Evolutionary conservation across 352 stramenopile genomes (phyloP).

Genomic region (Phytophthora sansomeana): DNA sequence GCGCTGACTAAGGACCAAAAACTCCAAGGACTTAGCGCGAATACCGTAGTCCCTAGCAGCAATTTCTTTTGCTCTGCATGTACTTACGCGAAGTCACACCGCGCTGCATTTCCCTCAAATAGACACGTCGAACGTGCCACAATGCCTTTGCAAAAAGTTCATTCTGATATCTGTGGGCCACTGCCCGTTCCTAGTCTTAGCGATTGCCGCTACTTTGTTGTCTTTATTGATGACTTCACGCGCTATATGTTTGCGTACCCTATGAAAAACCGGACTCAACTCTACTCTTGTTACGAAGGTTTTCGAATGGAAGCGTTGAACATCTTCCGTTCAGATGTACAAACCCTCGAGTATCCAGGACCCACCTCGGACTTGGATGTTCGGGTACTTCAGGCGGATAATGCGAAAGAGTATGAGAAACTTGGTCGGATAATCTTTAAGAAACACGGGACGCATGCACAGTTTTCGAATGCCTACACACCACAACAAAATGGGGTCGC

Average conservation of each 20-base stretch:
- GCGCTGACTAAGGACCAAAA: constrained; percentile 2
- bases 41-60: neutral
- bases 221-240: constrained; percentile 12
- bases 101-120: constrained; percentile 12
- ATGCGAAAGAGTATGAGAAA: constrained; percentile 23
- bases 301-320: constrained; percentile 10
- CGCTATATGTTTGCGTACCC: constrained; percentile 19
- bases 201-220: constrained; percentile 10
- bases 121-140: constrained; percentile 6
- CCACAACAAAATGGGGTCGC: constrained; percentile 27
- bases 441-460: constrained; percentile 25
- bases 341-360: neutral
- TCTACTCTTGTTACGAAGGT: constrained; percentile 24
- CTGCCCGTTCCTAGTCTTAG: constrained; percentile 12
- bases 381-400: constrained; percentile 6
- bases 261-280: constrained; percentile 9
- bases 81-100: constrained; percentile 9
- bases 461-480: constrained; percentile 22
- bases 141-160: constrained; percentile 7
- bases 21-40: neutral
- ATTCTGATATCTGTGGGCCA: constrained; percentile 16
- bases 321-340: neutral
- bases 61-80: constrained; percentile 18
- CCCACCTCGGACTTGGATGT: neutral
- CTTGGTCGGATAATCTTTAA: constrained; percentile 13